These are phyloP conservation scores for Pythium angustatum DNA, from an alignment of 352 stramenopile species.

Conservation along the genomic window DNA sequence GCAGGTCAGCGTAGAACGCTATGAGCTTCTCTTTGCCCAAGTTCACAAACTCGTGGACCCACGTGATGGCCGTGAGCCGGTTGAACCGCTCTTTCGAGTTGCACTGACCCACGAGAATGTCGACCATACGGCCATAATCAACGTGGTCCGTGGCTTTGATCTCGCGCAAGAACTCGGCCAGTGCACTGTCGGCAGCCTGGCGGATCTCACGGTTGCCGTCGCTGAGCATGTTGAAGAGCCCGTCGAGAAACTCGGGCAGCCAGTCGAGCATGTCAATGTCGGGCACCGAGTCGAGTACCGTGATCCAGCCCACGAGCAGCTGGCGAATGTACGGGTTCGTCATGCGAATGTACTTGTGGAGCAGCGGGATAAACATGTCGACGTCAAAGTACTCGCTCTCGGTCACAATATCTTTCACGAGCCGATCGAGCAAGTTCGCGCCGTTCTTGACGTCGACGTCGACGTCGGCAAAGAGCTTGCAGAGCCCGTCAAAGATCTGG, in stretches of 20 bases:
- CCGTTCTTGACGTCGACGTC: constrained; percentile 99
- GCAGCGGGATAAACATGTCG: constrained; percentile 98
- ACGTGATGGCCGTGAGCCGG: constrained; percentile 96
- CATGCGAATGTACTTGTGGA: constrained; percentile 99
- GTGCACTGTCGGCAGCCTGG: constrained; percentile 92
- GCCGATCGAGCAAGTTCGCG: constrained; percentile 84
- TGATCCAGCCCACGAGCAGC: constrained; percentile 98
- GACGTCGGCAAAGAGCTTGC: constrained; percentile 97
- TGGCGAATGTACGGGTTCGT: constrained; percentile 99
- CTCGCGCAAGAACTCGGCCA: constrained; percentile 95
- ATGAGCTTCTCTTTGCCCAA: constrained; percentile 94
- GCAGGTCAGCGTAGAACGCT: constrained; percentile 94
- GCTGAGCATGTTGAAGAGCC: constrained; percentile 99
- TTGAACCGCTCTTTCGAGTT: constrained; percentile 97
- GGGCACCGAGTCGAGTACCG: constrained; percentile 97
- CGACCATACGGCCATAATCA: constrained; percentile 97
- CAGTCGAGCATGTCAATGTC: constrained; percentile 99
- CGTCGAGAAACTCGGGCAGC: constrained; percentile 97
- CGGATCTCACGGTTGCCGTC: constrained; percentile 98
- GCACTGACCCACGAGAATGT: constrained; percentile 97
- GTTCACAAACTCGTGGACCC: constrained; percentile 98
- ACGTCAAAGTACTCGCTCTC: constrained; percentile 98
- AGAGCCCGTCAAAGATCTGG: constrained; percentile 98
- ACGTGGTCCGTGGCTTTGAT: constrained; percentile 96
- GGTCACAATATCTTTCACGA: constrained; percentile 99